Evolutionary conservation across 2,329 filamentous ascomycete species (phyloP), one percentile per base, ranked within the genome.

Genomic region (Polytolypa hystricis): DNA sequence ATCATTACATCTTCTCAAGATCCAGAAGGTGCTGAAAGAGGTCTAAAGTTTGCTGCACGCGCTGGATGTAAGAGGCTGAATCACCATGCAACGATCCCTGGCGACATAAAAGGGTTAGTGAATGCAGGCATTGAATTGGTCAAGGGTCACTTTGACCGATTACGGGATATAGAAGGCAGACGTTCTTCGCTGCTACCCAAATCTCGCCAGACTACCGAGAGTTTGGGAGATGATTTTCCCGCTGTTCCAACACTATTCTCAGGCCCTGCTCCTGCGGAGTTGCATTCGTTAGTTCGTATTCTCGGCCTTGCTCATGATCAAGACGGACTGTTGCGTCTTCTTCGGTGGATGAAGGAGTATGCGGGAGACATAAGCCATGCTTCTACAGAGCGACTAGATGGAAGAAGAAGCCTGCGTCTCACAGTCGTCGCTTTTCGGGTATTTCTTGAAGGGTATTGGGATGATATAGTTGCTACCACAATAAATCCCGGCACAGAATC

Each of bases 261-360:
- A 23, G 52, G 57, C 2, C 64, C 64, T 4, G 47, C 48, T 2
- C 60, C 60, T 35, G 55, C 58, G 23, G 46, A 50, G 9, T 50
- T 67, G 9, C 64, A 67, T 47, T 50, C 51, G 4, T 63, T 64
- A 39, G 53, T 65, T 30, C 53, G 63, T 28, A 56, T 57, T 19
- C 49, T 67, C 9, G 64, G 64, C 8, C 42, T 55, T 4, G 53
- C 55, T 4, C 52, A 53, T 38, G 64, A 67, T 37, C 53, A 56
- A 27, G 51, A 61, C 25, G 56, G 58, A 9, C 39, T 67, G 14
- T 36, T 65, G 21, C 51, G 52, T 32, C 47, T 67, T 15, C 46
- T 67, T 28, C 52, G 50, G 9, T 65, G 62, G 62, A 65, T 67
- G 58, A 55, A 50, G 19, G 46, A 46, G 29, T 55, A 52, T 40